Conservation (phyloP, 1,284 basidiomycete genomes). For the Ceratorhiza oryzae-sativae region DNA sequence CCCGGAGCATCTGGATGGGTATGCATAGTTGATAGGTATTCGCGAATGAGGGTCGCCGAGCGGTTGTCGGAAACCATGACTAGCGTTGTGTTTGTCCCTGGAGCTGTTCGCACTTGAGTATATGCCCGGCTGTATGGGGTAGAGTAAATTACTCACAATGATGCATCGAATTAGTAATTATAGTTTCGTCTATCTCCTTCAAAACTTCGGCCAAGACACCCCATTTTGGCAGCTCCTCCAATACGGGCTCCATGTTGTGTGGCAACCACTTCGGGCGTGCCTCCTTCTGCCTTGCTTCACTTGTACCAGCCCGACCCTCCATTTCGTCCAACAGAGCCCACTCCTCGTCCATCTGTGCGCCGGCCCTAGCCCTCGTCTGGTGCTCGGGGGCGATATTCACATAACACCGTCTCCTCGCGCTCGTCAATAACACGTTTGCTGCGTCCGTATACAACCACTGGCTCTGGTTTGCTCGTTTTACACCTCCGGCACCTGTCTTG, state of each 20-base stretch:
- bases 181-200: conserved; percentile 91
- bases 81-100: conserved; percentile 79
- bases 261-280: conserved; percentile 66
- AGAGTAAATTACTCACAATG: conserved; percentile 44
- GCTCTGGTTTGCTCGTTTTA: conserved; percentile 64
- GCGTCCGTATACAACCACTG: conserved; percentile 90
- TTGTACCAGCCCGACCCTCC: conserved; percentile 52
- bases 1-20: conserved; percentile 67
- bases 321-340: conserved; percentile 74
- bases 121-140: conserved; percentile 54
- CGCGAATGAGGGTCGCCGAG: conserved; percentile 75
- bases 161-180: conserved; percentile 58
- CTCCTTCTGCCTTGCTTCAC: conserved; percentile 4
- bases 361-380: conserved; percentile 45
- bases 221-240: conserved; percentile 98
- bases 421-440: conserved; percentile 85
- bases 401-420: conserved; percentile 84
- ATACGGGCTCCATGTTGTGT: conserved; percentile 79
- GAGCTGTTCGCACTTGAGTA: conserved; percentile 54
- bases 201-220: conserved; percentile 82
- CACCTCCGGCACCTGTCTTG: conserved; percentile 58
- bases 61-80: conserved; percentile 88
- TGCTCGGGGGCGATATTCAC: conserved; percentile 50
- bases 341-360: conserved; percentile 69
- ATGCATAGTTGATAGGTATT: conserved; percentile 77